These are phyloP conservation scores for Lolium perenne DNA, from an alignment of 176 grass and related monocot genomes.

Conservation along the genomic window DNA sequence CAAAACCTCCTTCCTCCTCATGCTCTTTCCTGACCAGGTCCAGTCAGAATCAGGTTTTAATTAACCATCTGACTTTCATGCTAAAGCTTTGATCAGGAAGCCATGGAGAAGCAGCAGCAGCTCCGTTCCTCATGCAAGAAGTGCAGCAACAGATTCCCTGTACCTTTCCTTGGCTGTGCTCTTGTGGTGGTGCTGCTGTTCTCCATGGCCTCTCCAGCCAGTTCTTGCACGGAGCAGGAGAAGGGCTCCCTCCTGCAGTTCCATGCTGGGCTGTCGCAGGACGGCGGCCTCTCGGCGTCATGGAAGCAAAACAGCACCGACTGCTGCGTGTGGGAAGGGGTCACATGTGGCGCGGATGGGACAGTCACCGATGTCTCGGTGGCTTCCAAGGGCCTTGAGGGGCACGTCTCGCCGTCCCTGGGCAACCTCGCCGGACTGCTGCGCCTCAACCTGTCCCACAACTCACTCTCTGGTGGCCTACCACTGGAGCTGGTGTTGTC, in stretches of 20 bases:
- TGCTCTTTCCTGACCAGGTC: constrained; percentile 9
- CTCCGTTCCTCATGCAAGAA: constrained; percentile 31
- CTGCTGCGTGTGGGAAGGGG: constrained; percentile 54
- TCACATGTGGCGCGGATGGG: constrained; percentile 35
- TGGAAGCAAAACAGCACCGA: constrained; percentile 43
- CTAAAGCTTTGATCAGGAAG: neutral
- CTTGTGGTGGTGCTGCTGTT: constrained; percentile 29
- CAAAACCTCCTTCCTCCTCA: neutral
- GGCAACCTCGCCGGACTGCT: constrained; percentile 44
- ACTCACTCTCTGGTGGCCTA: constrained; percentile 34
- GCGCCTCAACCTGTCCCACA: constrained; percentile 56
- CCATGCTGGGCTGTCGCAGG: constrained; percentile 30
- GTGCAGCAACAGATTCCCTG: neutral
- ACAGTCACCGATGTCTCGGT: constrained; percentile 34
- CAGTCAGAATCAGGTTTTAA: neutral
- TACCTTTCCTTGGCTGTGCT: neutral
- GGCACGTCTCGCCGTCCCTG: constrained; percentile 39
- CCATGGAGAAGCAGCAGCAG: constrained; percentile 6
- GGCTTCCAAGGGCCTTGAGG: constrained; percentile 43
- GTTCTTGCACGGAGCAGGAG: constrained; percentile 43
- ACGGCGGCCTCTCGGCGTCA: neutral
- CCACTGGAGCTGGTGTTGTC: constrained; percentile 34
- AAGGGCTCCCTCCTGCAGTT: constrained; percentile 50
- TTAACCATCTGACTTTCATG: neutral
- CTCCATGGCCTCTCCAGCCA: constrained; percentile 19